Base-by-base conservation (phyloP, 768 basidiomycete genomes). In the Rhodotorula graminis region DNA sequence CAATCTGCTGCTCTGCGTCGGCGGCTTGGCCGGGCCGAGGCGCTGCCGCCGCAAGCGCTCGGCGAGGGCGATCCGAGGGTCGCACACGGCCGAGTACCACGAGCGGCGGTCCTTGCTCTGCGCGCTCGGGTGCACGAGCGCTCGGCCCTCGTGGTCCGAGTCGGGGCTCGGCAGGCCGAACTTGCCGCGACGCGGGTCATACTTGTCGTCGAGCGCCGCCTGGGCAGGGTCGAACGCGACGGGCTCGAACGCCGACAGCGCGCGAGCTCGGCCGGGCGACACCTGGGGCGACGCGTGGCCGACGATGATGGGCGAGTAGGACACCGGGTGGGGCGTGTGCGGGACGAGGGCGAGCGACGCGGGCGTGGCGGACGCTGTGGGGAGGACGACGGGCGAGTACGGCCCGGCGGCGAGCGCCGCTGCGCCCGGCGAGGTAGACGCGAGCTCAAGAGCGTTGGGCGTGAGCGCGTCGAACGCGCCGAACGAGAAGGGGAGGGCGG, bases 101-200 rank as follows among this genome's bases (percentile, higher is more conserved):
- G 37, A 33, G 15, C 57, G 9, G 29, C 37, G 40, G 19, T 6
- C n/a, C 49, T 21, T 15, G 29, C 57, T 3, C 27, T 18, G 44
- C 47, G 18, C 23, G n/a, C 46, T 9, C 10, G 33, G 4, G 3
- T 31, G 31, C 47, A 21, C 19, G 9, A 29, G 29, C 27, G 37
- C n/a, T 2, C 11, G 10, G 42, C 61, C 59, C n/a, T 64, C 65
- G 55, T 18, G 12, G 19, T 69, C 72, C 29, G 67, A 70, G 31
- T 74, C 64, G 16, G 74, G 74, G 37, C 59, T 72, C 5, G 71
- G 71, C 1, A 76, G 68, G 11, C 74, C 74, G n/a, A 70, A 76
- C 68, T 76, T 76, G 10, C 74, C 74, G 21, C 37, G 46, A 3
- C 62, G 42, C 21, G 65, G 58, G 18, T 70, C 68, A 66, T 76